phyloP scores from a whole-genome alignment of 306 rosid species.

The Comarum palustre region DNA sequence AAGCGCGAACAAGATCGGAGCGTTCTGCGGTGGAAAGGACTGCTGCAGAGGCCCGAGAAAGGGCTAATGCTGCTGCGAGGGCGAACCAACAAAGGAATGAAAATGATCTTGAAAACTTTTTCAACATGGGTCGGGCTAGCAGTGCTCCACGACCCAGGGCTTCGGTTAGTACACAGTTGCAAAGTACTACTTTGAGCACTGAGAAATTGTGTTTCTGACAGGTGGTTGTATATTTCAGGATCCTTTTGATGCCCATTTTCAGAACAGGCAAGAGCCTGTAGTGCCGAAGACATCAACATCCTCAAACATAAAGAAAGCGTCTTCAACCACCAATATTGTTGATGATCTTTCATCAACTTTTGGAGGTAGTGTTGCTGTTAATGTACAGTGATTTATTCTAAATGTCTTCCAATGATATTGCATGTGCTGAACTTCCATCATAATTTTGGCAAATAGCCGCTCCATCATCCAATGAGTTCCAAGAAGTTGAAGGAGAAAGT shows the following conservation, averaged over 20 bases:
- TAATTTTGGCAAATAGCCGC: conserved; percentile 48
- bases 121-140: conserved; percentile 66
- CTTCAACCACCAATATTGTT: conserved; percentile 72
- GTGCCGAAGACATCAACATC: conserved; percentile 54
- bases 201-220: conserved; percentile 23
- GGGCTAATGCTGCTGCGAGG: conserved; percentile 83
- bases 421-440: conserved; percentile 22
- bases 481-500: conserved; percentile 86
- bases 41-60: conserved; percentile 76
- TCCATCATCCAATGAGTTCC: conserved; percentile 73
- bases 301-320: conserved; percentile 65
- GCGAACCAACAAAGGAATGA: conserved; percentile 71
- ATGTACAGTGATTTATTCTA: conserved; percentile 9
- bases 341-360: conserved; percentile 93
- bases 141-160: conserved; percentile 92
- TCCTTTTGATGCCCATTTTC: conserved; percentile 57
- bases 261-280: conserved; percentile 51
- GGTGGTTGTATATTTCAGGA: conserved; percentile 35
- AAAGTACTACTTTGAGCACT: conserved; percentile 17
- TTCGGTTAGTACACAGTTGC: conserved; percentile 51
- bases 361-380: conserved; percentile 55
- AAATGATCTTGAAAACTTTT: conserved; percentile 80
- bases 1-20: conserved; percentile 73
- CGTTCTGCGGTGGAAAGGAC: conserved; percentile 81
- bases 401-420: conserved; percentile 18